Evolutionary conservation across 2,329 filamentous ascomycete genomes (phyloP), one percentile per base, ranked within the genome.

Genomic region (Raffaelea albimanens): DNA sequence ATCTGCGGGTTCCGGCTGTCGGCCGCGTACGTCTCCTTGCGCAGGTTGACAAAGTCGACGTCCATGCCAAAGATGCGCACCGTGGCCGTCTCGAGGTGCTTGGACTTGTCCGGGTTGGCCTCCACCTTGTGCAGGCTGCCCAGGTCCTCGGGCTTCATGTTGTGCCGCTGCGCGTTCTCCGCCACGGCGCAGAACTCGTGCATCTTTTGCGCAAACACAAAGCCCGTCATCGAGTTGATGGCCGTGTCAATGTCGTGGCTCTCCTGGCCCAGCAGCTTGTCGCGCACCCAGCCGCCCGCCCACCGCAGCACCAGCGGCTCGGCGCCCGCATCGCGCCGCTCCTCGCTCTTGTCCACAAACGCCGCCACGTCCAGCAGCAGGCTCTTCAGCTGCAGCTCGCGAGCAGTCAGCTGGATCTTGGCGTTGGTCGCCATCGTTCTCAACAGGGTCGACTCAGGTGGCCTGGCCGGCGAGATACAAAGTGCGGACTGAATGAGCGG

Each of bases 61-160:
- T 97, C 91, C 43, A 94, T 74, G 1, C 85, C 88, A 58, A 95
- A 82, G 49, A 97, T 81, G 54, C 76, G 85, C 21, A 86, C 88
- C 10, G 88, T 95, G 43, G 88, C 86, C 0, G 91, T 97, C 65
- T 95, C 91, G 14, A 97, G 76, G 61, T 97, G 87, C 67, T 97
- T 97, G 19, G 89, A 95, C 67, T 95, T 96, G 59, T 96, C 89
- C 1, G 90, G 91, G 62, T 97, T 97, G 49, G 84, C 84, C 45
- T 85, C 83, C 55, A 96, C 91, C 63, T 88, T 94, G 71, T 96
- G 85, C 29, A 96, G 72, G 53, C 79, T 83, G 44, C 85, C 83
- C 46, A 93, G 72, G 48, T 83, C 82, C 45, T 75, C 74, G 18
- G 66, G 60, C 25, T 63, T 62, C 43, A 83, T 71, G 10, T 65